Evolutionary conservation across 441 rosid species (phyloP), one percentile per base, ranked within the genome.

Genomic region (Syzygium malaccense): DNA sequence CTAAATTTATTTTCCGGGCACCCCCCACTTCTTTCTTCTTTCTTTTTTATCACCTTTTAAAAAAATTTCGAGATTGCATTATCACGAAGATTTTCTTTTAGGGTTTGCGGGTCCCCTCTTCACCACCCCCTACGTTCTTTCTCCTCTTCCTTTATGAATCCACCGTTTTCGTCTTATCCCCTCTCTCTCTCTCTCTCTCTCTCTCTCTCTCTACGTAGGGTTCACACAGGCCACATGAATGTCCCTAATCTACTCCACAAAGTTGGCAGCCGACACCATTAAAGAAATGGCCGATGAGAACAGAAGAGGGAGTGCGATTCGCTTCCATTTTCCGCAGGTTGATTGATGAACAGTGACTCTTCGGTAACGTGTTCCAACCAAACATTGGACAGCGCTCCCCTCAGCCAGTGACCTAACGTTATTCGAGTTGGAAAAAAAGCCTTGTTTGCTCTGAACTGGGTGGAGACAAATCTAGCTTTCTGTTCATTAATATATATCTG

Each of bases 221-320:
- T 37, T 48, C 57, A 55, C 25, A 45, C 56, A 33, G 78, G 55
- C 86, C 87, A 89, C 89, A 87, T 86, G 90, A 88, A 88, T 51
- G 88, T 79, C 88, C 91, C 78, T 45, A 78, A 71, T 19, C 87
- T 45, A 45, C 89, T 89, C 91, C 87, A 37, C 25, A 62, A 88
- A 75, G 33, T 71, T 84, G 90, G 90, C 87, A 14, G 94, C 93
- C 92, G 91, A 92, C 93, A 90, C 87, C 41, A 71, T 85, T 91
- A 83, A 26, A 89, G 45, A 87, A 79, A 75, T 75, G 83, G 83
- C 53, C 1, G n/a, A 37, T 11, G n/a, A 37, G 80, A 41, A 37
- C n/a, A 71, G 28, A 45, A 45, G 48, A 45, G 19, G 26, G 28
- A 15, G 8, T 8, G 5, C 49, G 28, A 20, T 71, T 71, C 45